Base-by-base conservation (phyloP, 192 early-diverging fungal species). In the Helicostylum pulchrum region DNA sequence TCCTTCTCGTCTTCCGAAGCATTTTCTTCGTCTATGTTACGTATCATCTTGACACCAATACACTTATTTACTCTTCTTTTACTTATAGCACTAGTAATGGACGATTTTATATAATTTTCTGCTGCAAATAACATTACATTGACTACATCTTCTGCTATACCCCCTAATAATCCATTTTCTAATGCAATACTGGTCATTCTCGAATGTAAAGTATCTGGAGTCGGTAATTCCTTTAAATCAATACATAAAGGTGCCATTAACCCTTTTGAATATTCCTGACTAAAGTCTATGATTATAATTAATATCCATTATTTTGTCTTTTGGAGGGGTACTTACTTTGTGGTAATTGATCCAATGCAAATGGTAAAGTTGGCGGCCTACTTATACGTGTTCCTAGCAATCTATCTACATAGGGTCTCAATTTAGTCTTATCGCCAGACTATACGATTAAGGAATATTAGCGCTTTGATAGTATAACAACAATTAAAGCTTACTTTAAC, bases 21-120 rank as follows among this genome's bases (percentile, higher is more conserved):
- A 9, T 21, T 36, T n/a, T 46, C 20, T 43, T 57, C 36, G 7
- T 9, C 36, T 11, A 14, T 11, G 9, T 53, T 30, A 4, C 23
- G 31, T 4, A 65, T 8, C 68, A 70, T 62, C 17, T 46, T 34
- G 1, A 70, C 32, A 1, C 85, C 87, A 50, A 86, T 70, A 4
- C 85, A 68, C 20, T 85, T 80, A 71, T 88, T 88, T 4, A 79
- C 76, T 26, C 88, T 77, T 42, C 80, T 68, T 54, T 88, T 87
- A 75, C 80, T 83, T 26, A 90, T 83, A 55, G 81, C 83, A 30
- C 85, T 87, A 26, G 83, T 85, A 45, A 90, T 75, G 10, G 87
- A 77, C 53, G 83, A 83, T 56, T 87, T 86, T 56, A 90, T 75
- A 57, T 90, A 87, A 54, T 77, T 80, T 78, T 90, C 89, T 62